A percentile compares a stretch with the other conserved stretches of the same genome.
These are phyloP conservation scores for Cornus controversa DNA, from an alignment of 148 eudicot genomes.

Conservation along the genomic window DNA sequence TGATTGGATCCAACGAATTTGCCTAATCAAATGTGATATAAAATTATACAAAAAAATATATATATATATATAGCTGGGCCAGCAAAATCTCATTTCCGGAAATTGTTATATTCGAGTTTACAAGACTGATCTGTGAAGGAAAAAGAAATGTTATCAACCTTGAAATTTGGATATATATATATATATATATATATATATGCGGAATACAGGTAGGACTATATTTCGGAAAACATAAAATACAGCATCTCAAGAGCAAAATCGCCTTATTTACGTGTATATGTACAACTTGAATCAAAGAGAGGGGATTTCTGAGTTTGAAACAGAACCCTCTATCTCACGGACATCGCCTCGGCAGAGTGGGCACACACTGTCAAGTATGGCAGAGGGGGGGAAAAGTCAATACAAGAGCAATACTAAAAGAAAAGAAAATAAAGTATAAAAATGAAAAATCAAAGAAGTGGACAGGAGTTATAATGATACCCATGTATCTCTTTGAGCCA, in stretches of 20 bases:
- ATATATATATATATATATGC: background rate
- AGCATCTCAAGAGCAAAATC: slow-evolving; percentile 1
- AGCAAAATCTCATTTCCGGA: background rate
- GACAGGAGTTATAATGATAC: slow-evolving; percentile 28
- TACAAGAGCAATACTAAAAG: too few species aligned
- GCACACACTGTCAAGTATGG: slow-evolving; percentile 50
- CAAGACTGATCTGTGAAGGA: background rate
- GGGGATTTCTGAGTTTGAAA: slow-evolving; percentile 27
- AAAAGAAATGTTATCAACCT: background rate
- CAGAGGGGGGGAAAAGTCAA: background rate
- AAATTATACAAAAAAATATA: background rate
- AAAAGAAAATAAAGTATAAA: background rate
- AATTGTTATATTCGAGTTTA: background rate
- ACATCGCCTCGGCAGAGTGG: slow-evolving; percentile 88
- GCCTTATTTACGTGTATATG: slow-evolving; percentile 10
- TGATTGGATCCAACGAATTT: too few species aligned
- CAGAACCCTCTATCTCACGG: slow-evolving; percentile 37
- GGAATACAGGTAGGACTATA: background rate
- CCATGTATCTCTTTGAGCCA: slow-evolving; percentile 93
- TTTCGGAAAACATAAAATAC: background rate
- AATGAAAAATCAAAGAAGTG: background rate
- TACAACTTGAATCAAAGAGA: slow-evolving; percentile 8
- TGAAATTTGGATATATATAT: background rate
- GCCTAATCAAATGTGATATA: too few species aligned
- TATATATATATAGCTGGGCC: background rate